These are phyloP conservation scores for Taiwanofungus camphoratus DNA, from an alignment of 1,284 basidiomycete species.

Conservation along the genomic window DNA sequence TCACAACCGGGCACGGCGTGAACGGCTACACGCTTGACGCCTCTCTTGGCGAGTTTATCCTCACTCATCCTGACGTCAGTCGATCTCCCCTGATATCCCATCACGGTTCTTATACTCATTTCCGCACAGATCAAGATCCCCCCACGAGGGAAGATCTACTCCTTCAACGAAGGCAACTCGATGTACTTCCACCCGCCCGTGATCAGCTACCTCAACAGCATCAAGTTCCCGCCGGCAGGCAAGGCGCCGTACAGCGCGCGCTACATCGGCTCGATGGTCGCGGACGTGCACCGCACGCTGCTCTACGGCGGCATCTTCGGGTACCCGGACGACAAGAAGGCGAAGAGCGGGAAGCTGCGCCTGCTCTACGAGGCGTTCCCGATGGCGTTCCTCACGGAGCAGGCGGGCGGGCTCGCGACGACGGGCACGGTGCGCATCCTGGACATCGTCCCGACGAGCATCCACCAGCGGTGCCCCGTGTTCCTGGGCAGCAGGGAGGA, in stretches of 20 bases:
- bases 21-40: conserved; percentile 99
- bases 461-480: conserved; percentile 92
- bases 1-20: conserved; percentile 93
- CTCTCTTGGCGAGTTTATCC: conserved; percentile 95
- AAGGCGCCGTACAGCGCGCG: conserved; percentile 86
- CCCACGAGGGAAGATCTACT: conserved; percentile 96
- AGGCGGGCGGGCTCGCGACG: conserved; percentile 96
- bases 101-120: conserved; percentile 6
- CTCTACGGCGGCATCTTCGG: conserved; percentile 99
- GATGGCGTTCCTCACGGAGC: conserved; percentile 97
- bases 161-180: conserved; percentile 98
- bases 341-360: conserved; percentile 91
- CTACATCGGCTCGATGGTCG: conserved; percentile 99
- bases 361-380: conserved; percentile 98
- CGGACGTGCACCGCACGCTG: conserved; percentile 94
- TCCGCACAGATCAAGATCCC: conserved; percentile 81
- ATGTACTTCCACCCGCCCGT: conserved; percentile 91
- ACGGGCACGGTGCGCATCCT: conserved; percentile 91
- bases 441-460: conserved; percentile 84
- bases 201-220: conserved; percentile 84
- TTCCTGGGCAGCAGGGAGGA: conserved; percentile 96
- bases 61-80: conserved; percentile 91
- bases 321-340: conserved; percentile 98
- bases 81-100: neutral
- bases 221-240: conserved; percentile 83